Evolutionary conservation across 169 alveolate genomes (phyloP).

Genomic region (Eimeria mitis): DNA sequence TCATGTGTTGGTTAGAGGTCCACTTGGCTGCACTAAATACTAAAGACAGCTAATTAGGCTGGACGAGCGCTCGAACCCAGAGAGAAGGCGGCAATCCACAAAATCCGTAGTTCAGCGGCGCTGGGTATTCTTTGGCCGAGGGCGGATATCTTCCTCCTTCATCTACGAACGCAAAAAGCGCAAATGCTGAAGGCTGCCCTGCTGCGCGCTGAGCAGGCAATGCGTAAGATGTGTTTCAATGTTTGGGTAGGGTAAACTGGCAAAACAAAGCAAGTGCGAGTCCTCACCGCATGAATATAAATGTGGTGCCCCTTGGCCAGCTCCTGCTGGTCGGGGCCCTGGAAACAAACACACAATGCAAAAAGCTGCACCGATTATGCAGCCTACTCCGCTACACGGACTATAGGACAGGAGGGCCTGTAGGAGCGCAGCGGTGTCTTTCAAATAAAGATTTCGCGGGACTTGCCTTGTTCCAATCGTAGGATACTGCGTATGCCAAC

Average conservation of each 20-base stretch:
- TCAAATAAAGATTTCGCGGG: background rate
- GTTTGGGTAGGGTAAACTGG: background rate
- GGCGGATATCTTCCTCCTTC: conserved; percentile 79
- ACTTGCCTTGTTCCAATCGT: conserved; percentile 82
- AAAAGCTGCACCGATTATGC: background rate
- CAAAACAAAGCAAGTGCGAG: background rate
- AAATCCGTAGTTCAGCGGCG: conserved; percentile 61
- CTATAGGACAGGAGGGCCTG: background rate
- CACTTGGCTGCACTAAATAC: background rate
- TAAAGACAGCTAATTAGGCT: background rate
- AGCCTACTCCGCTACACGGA: background rate
- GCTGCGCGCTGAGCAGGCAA: background rate
- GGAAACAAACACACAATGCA: background rate
- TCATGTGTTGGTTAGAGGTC: background rate
- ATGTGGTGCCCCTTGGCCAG: conserved; percentile 78
- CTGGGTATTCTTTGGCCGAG: conserved; percentile 74
- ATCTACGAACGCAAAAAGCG: conserved; percentile 15
- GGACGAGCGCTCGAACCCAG: background rate
- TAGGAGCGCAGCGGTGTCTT: background rate
- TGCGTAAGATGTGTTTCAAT: background rate
- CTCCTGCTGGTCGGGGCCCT: conserved; percentile 82
- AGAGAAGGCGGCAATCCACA: background rate
- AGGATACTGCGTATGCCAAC: conserved; percentile 80
- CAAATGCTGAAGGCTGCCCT: background rate
- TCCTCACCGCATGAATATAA: conserved; percentile 74